These are phyloP conservation scores for Globisporangium rhizosaccharum DNA, from an alignment of 352 stramenopile species.

Conservation along the genomic window DNA sequence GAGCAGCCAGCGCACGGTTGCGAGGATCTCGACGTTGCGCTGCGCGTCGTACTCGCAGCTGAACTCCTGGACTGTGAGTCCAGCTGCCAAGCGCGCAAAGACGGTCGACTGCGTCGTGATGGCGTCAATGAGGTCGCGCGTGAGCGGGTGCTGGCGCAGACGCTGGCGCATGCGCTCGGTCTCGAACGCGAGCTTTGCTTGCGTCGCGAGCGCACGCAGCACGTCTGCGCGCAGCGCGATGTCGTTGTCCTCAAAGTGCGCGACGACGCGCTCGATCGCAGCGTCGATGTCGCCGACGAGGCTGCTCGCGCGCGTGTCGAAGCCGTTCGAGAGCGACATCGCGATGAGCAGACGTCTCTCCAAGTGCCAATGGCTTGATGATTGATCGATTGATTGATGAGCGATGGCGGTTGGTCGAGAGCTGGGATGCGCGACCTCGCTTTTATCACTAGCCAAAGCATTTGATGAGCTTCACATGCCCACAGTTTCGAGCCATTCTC, in stretches of 20 bases:
- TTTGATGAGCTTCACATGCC: too few species aligned
- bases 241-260: slow-evolving; percentile 67
- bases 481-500: too few species aligned
- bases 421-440: too few species aligned
- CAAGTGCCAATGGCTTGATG: too few species aligned
- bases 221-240: slow-evolving; percentile 63
- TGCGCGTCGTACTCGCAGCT: slow-evolving; percentile 60
- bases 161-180: slow-evolving; percentile 58
- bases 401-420: too few species aligned
- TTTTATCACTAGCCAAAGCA: too few species aligned
- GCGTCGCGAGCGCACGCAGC: slow-evolving; percentile 46
- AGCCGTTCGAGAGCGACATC: slow-evolving; percentile 21
- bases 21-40: slow-evolving; percentile 54
- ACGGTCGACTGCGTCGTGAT: slow-evolving; percentile 38
- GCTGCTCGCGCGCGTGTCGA: slow-evolving; percentile 53
- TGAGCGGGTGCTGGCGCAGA: slow-evolving; percentile 48
- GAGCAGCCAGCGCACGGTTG: slow-evolving; percentile 54
- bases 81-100: slow-evolving; percentile 38
- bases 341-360: too few species aligned
- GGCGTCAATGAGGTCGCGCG: slow-evolving; percentile 52
- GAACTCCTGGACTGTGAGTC: slow-evolving; percentile 43
- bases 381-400: too few species aligned
- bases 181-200: slow-evolving; percentile 63
- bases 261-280: slow-evolving; percentile 65
- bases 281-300: slow-evolving; percentile 52